Conservation (phyloP, 352 stramenopile genomes). For the Halophytophthora batemanensis region DNA sequence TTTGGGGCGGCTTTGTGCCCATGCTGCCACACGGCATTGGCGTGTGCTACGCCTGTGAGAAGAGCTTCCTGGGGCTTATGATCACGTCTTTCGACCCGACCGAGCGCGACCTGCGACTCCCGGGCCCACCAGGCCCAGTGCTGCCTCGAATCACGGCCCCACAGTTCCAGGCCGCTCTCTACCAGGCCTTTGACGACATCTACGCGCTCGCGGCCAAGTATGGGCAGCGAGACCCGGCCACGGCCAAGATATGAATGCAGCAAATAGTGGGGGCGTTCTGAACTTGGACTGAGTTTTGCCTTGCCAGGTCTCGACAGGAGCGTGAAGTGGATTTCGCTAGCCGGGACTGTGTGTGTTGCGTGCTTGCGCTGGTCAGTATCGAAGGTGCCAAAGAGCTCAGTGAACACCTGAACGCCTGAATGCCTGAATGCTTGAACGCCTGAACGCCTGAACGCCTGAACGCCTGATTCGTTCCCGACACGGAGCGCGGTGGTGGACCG, state of each 20-base stretch:
- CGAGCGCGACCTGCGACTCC: slow-evolving; percentile 12
- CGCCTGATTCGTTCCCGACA: too few species aligned
- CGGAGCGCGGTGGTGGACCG: too few species aligned
- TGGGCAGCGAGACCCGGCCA: slow-evolving; percentile 1
- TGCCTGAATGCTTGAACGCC: too few species aligned
- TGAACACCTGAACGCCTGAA: too few species aligned
- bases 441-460: too few species aligned
- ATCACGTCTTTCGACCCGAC: slow-evolving; percentile 81
- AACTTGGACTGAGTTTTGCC: too few species aligned
- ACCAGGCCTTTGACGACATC: slow-evolving; percentile 58
- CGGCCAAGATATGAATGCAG: slow-evolving; percentile 20
- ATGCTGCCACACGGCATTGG: slow-evolving; percentile 90
- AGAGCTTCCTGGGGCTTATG: slow-evolving; percentile 89
- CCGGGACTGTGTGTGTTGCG: too few species aligned
- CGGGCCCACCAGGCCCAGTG: neutral
- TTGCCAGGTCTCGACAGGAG: too few species aligned
- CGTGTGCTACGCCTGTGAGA: slow-evolving; percentile 91
- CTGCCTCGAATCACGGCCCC: slow-evolving; percentile 31
- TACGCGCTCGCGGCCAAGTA: slow-evolving; percentile 31
- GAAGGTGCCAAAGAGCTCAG: too few species aligned
- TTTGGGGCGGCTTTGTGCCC: slow-evolving; percentile 93
- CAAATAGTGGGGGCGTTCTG: too few species aligned
- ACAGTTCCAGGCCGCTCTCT: slow-evolving; percentile 46
- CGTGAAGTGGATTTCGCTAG: too few species aligned
- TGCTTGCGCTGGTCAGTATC: too few species aligned